A percentile compares a stretch with the other conserved stretches of the same genome.
Evolutionary conservation across 768 basidiomycete species (phyloP).

Genomic region (Termitomyces sp.): DNA sequence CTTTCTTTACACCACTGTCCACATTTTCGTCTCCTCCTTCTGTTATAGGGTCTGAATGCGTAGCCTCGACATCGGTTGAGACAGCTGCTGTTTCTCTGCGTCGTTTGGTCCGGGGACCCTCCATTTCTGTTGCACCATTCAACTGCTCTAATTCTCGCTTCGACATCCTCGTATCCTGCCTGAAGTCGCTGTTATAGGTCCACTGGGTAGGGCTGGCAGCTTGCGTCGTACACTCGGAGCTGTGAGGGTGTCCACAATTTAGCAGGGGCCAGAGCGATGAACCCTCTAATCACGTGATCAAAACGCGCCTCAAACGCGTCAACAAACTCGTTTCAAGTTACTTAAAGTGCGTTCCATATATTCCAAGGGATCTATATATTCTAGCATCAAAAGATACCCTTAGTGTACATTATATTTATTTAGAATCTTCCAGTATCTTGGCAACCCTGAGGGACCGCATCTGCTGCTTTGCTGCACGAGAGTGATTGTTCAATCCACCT

Average conservation of each 20-base stretch:
- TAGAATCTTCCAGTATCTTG: conserved; percentile 19
- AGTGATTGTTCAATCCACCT: conserved; percentile 73
- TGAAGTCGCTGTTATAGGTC: conserved; percentile 4
- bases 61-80: conserved; percentile 39
- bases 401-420: neutral
- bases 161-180: conserved; percentile 25
- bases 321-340: too few relatives aligned
- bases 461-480: conserved; percentile 47
- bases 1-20: conserved; percentile 22
- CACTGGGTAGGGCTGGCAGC: conserved; percentile 1
- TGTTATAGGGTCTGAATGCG: conserved; percentile 29
- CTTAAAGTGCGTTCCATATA: too few relatives aligned
- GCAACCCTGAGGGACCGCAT: conserved; percentile 50
- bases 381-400: neutral
- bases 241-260: conserved; percentile 12
- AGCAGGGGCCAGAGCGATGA: conserved; percentile 7
- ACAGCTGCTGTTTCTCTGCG: conserved; percentile 33
- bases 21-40: conserved; percentile 15
- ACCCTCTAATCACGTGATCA: conserved; percentile 17
- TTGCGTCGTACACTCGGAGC: conserved; percentile 2
- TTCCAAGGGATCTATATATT: neutral
- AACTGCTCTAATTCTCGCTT: conserved; percentile 36
- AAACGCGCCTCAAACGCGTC: conserved; percentile 12
- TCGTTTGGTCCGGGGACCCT: conserved; percentile 42
- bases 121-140: conserved; percentile 29